Conservation (phyloP, 2,329 filamentous ascomycete genomes). For the Fusarium sp. region DNA sequence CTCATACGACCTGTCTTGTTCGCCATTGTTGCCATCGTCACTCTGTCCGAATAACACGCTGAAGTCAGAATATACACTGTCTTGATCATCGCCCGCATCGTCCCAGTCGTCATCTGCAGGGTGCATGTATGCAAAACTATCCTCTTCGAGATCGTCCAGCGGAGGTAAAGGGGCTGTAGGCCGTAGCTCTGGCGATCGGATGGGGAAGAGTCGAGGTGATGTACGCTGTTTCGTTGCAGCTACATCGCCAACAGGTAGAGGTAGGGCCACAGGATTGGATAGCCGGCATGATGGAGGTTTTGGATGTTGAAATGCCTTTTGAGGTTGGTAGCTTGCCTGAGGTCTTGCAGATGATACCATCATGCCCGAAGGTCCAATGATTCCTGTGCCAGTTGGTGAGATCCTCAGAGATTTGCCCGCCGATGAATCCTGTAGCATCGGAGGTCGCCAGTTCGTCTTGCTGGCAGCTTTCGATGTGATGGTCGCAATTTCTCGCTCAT, state of each 20-base stretch:
- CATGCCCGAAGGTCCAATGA: slow-evolving; percentile 8
- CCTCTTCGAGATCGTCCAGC: slow-evolving; percentile 52
- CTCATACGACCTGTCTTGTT: slow-evolving; percentile 58
- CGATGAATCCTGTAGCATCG: slow-evolving; percentile 32
- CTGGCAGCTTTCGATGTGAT: slow-evolving; percentile 31
- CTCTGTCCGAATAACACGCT: slow-evolving; percentile 58
- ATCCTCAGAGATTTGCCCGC: slow-evolving; percentile 32
- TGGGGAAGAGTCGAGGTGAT: slow-evolving; percentile 44
- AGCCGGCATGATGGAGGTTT: slow-evolving; percentile 40
- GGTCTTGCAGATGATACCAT: slow-evolving; percentile 6
- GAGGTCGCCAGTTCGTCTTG: slow-evolving; percentile 37
- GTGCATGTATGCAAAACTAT: slow-evolving; percentile 60
- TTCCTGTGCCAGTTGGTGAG: slow-evolving; percentile 10
- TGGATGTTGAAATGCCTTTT: slow-evolving; percentile 20
- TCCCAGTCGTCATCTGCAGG: slow-evolving; percentile 58
- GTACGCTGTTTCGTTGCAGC: slow-evolving; percentile 42
- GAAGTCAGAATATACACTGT: slow-evolving; percentile 66
- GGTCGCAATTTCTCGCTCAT: slow-evolving; percentile 37
- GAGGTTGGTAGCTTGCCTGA: not conserved
- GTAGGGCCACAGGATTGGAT: slow-evolving; percentile 44
- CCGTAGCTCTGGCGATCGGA: slow-evolving; percentile 49
- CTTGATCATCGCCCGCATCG: slow-evolving; percentile 53
- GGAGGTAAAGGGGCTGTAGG: slow-evolving; percentile 27
- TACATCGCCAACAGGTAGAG: slow-evolving; percentile 41
- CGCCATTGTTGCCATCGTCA: slow-evolving; percentile 30